Percentiles rank a stretch among this genome's conserved stretches.
phyloP scores from a whole-genome alignment of 78 protist genomes.

The Ministeria vibrans region DNA sequence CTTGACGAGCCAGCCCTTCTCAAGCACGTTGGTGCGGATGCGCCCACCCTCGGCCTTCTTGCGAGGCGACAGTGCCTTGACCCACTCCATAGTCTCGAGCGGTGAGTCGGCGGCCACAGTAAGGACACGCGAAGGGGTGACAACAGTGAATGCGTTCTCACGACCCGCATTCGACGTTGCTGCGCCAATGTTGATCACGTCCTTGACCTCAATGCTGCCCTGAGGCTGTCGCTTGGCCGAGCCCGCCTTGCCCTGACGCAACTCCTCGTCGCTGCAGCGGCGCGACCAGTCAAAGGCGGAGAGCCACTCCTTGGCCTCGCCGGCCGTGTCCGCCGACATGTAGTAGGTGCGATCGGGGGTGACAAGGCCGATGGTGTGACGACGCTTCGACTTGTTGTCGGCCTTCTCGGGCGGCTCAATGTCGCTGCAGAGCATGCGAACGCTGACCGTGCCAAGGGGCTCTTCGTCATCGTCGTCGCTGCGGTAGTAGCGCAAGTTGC shows the following conservation, averaged over 20 bases:
- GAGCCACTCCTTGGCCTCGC: background rate
- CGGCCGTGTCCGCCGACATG: background rate
- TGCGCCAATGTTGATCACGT: background rate
- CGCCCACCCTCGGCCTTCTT: background rate
- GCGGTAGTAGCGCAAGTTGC: background rate
- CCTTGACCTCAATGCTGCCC: background rate
- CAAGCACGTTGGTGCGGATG: background rate
- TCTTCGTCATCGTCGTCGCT: background rate
- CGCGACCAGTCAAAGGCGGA: background rate
- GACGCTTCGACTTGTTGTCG: background rate
- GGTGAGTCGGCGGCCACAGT: background rate
- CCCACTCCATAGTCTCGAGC: background rate
- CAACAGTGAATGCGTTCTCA: background rate
- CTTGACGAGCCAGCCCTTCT: conserved; percentile 5
- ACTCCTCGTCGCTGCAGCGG: background rate
- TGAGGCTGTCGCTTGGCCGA: background rate
- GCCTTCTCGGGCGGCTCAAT: background rate
- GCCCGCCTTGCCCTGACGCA: background rate
- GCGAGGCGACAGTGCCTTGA: background rate
- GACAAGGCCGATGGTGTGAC: background rate
- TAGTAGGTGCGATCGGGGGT: conserved; percentile 7
- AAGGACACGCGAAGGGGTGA: background rate
- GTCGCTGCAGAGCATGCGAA: background rate
- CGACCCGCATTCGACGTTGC: background rate
- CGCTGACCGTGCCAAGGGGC: background rate